A percentile compares a stretch with the other conserved stretches of the same genome.
Evolutionary conservation across 2,329 filamentous ascomycete genomes (phyloP).

Genomic region (Fragosphaeria purpurea): DNA sequence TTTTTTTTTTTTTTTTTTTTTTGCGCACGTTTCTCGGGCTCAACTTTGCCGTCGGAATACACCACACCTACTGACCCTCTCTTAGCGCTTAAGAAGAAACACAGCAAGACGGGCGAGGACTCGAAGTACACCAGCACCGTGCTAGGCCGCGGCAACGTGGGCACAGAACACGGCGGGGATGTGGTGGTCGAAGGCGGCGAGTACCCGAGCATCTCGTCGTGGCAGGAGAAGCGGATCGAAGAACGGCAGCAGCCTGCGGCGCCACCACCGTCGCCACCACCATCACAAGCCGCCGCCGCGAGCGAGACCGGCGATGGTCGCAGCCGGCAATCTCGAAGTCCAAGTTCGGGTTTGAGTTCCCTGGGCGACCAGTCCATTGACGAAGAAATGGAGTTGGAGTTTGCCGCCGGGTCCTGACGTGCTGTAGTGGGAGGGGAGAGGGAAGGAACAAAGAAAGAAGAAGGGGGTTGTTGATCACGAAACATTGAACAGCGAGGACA

Average conservation of each 20-base stretch:
- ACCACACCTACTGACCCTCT: too few relatives aligned
- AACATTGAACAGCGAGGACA: too few relatives aligned
- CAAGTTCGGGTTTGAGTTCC: conserved; percentile 48
- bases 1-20: not conserved
- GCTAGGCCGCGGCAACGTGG: conserved; percentile 59
- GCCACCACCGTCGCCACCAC: conserved; percentile 7
- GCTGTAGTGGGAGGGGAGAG: not conserved
- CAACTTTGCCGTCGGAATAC: too few relatives aligned
- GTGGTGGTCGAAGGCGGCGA: conserved; percentile 71
- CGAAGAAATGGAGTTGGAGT: conserved; percentile 37
- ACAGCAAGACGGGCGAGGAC: conserved; percentile 81
- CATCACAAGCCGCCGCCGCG: conserved; percentile 4
- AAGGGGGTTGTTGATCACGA: too few relatives aligned
- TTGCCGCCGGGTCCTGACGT: conserved; percentile 2
- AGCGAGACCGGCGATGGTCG: conserved; percentile 8
- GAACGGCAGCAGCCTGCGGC: conserved; percentile 16
- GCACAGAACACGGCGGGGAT: conserved; percentile 53
- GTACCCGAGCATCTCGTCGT: conserved; percentile 56
- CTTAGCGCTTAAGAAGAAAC: conserved; percentile 76
- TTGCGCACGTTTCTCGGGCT: too few relatives aligned
- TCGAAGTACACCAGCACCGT: conserved; percentile 77
- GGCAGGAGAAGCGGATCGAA: conserved; percentile 35
- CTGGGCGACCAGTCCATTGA: conserved; percentile 38
- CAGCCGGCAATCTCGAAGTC: conserved; percentile 31
- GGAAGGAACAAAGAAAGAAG: not conserved